A percentile compares a stretch with the other conserved stretches of the same genome.
Conservation (phyloP, 106 monocot genomes). For the Platanthera zijinensis region DNA sequence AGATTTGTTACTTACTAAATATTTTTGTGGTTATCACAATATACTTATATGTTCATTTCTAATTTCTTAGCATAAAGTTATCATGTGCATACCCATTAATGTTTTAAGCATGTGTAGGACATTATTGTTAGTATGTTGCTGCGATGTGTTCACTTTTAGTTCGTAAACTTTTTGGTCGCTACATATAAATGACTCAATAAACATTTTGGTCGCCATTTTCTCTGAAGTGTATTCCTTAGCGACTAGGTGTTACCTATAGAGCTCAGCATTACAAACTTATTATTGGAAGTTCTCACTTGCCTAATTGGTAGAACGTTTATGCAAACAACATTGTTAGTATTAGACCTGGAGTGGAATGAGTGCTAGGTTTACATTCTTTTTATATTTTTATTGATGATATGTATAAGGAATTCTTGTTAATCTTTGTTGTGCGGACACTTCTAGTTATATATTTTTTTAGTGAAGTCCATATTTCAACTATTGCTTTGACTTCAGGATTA, state of each 20-base stretch:
- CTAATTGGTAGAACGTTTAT: not conserved
- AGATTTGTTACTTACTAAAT: no score
- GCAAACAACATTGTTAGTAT: not conserved
- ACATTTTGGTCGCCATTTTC: no score
- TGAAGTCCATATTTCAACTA: not conserved
- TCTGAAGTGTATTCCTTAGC: not conserved
- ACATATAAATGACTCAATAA: no score
- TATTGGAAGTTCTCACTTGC: not conserved
- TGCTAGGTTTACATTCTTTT: not conserved
- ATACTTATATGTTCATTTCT: no score
- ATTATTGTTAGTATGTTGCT: not conserved
- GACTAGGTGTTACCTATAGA: no score
- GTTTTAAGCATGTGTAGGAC: no score
- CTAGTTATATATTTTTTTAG: not conserved
- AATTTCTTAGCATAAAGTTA: no score
- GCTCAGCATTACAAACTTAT: not conserved
- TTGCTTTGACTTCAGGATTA: no score
- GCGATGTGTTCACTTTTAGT: no score
- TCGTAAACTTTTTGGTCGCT: no score
- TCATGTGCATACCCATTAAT: no score
- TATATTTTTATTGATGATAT: not conserved
- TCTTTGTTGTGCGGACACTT: not conserved
- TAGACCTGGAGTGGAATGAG: not conserved
- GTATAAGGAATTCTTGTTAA: not conserved
- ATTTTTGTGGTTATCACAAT: no score